Evolutionary conservation across 2,329 filamentous ascomycete genomes (phyloP), one percentile per base, ranked within the genome.

Genomic region (Cercospora brassicicola): DNA sequence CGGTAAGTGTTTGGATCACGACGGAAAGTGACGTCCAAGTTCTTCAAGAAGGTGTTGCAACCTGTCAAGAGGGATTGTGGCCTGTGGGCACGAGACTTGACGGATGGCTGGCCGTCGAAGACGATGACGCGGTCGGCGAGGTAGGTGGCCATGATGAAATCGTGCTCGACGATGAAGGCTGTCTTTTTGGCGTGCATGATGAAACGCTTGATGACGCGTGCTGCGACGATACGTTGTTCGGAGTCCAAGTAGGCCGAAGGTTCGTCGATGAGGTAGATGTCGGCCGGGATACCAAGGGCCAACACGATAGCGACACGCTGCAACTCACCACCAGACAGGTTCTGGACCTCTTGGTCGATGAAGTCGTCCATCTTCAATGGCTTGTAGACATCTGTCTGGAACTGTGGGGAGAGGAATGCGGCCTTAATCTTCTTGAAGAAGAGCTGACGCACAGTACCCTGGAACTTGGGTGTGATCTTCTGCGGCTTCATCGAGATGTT

Each of bases 111-210:
- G 75, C 96, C 95, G 78, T 98, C 95, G 78, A 99, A 99, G 78
- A 99, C 95, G 78, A 99, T 99, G 81, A 99, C 95, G 74, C 95
- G 92, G 78, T 99, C 96, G 56, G 95, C 89, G 57, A 91, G 85
- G 78, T 91, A 91, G 53, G 89, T 91, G 48, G 89, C 88, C 94
- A 98, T 97, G 84, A 98, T 97, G 85, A 99, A 98, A 87, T 99
- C 95, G 91, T 99, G 95, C 89, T 99, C 95, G 80, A 99, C 94
- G 74, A 99, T 89, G 81, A 99, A 99, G 61, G 95, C 95, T 0
- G 95, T 99, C 89, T 98, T 98, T 89, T 98, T 98, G 76, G 93
- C 90, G 85, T 99, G 94, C 95, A 99, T 99, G 82, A 99, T 99
- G 87, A 96, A 99, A 74, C 95, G 91, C 87, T 99, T 99, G 85